Evolutionary conservation across 805 yeast genomes (phyloP), one percentile per base, ranked within the genome.

Genomic region (Pichia cephalocereana): DNA sequence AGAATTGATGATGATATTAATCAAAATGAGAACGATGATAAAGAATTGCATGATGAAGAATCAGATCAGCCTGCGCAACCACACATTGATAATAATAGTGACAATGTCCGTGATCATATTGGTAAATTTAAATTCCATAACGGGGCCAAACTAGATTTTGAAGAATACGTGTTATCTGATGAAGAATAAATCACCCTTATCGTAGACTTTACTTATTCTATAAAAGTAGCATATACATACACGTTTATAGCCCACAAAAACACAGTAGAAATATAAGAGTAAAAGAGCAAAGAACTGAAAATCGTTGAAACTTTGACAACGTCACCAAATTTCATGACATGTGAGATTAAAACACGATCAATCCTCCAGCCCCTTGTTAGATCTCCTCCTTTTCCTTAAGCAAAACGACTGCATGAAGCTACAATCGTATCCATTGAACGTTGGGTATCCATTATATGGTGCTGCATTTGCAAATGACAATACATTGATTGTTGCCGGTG

Each of bases 371-470:
- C 40, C 26, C 23, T 6, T 23, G 26, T 23, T 23, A 6, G 1
- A 6, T 15, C 19, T 15, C 19, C 8, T 26, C n/a, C 27, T 12
- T 27, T 23, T 12, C 14, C 3, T 12, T n/a, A 8, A 23, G 26
- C 26, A 23, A 23, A 23, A 23, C 37, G 8, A n/a, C n/a, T n/a
- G 11, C 18, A 40, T 61, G 65, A 60, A 59, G 43, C 30, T 64
- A 32, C 56, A 59, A 42, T 53, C 51, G 9, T 46, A 55, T 44
- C 46, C 63, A 0, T 48, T 62, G 10, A 63, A 62, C 36, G 40
- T 64, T 15, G 91, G 86, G 3, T 86, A 82, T 57, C 98, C 99
- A 1, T 72, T 89, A 12, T 86, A 83, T 56, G 91, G 88, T 3
- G 82, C 91, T 46, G 77, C 78, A 51, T 89, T 87, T 61, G 70